phyloP scores from a whole-genome alignment of 169 alveolate genomes.

The Ichthyophthirius multifiliis region DNA sequence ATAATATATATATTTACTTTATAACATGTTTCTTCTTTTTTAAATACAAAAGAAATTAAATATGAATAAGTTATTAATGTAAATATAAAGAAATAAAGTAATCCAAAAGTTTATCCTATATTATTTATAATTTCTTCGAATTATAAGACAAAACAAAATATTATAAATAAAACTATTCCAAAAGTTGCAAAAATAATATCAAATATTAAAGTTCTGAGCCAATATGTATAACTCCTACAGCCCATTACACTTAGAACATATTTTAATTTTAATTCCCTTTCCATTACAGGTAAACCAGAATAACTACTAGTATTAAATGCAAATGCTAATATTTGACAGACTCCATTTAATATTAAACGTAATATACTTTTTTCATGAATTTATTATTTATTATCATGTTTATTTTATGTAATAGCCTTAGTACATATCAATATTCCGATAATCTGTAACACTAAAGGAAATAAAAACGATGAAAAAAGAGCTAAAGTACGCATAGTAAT shows the following conservation, averaged over 20 bases:
- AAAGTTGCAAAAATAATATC: background rate
- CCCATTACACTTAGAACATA: constrained; percentile 41
- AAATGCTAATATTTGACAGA: constrained; percentile 15
- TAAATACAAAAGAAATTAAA: background rate
- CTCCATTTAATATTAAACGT: background rate
- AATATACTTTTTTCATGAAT: background rate
- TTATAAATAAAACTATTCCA: background rate
- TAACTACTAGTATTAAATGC: background rate
- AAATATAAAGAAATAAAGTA: background rate
- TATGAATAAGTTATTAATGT: background rate
- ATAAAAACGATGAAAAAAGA: background rate
- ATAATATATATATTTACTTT: background rate
- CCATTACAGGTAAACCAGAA: constrained; percentile 30
- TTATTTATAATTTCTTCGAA: background rate
- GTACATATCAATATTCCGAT: background rate
- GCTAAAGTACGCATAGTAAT: background rate
- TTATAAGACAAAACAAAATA: background rate
- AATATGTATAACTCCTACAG: constrained; percentile 18
- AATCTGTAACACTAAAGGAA: background rate
- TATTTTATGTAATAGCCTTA: background rate
- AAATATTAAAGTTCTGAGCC: constrained; percentile 32
- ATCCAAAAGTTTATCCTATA: background rate
- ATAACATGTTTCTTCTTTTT: background rate
- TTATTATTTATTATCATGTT: background rate
- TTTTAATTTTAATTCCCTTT: constrained; percentile 24